phyloP scores from a whole-genome alignment of 2,329 filamentous ascomycete genomes.

The Hypomyces perniciosus region DNA sequence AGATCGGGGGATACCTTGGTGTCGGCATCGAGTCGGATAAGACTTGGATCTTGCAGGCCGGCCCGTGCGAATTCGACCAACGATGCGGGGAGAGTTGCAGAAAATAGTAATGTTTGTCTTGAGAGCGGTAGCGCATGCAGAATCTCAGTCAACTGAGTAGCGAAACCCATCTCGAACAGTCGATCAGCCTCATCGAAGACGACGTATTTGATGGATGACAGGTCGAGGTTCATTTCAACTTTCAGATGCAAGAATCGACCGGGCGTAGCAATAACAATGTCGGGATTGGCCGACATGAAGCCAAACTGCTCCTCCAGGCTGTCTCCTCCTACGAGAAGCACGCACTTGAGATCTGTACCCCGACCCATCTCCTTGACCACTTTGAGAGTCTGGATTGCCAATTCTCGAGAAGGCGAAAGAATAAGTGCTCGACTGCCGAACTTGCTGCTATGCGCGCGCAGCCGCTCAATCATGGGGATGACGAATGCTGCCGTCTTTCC shows the following conservation, averaged over 20 bases:
- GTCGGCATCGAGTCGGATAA: conserved; percentile 87
- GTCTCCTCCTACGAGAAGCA: conserved; percentile 89
- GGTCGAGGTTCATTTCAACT: conserved; percentile 88
- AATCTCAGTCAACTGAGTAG: conserved; percentile 87
- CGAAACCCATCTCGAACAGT: conserved; percentile 98
- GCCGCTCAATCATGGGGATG: conserved; percentile 93
- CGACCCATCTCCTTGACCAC: conserved; percentile 91
- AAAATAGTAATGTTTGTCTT: conserved; percentile 89
- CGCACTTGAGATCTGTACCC: conserved; percentile 86
- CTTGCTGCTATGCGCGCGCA: conserved; percentile 80
- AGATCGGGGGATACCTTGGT: conserved; percentile 94
- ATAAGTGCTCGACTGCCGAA: conserved; percentile 84
- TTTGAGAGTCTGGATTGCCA: conserved; percentile 91
- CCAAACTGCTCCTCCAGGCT: conserved; percentile 92
- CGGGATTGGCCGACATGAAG: conserved; percentile 88
- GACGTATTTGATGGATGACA: conserved; percentile 88
- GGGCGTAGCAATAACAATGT: conserved; percentile 94
- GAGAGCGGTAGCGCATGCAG: conserved; percentile 77
- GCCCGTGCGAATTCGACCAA: conserved; percentile 94
- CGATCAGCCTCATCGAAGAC: conserved; percentile 98
- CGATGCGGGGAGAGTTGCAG: conserved; percentile 87
- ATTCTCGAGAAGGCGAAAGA: conserved; percentile 85
- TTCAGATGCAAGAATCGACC: conserved; percentile 95
- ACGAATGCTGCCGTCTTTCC: conserved; percentile 98
- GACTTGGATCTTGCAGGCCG: conserved; percentile 82